Evolutionary conservation across 495 filamentous ascomycete genomes (phyloP), one percentile per base, ranked within the genome.

Genomic region (Rostrohypoxylon terebratum): DNA sequence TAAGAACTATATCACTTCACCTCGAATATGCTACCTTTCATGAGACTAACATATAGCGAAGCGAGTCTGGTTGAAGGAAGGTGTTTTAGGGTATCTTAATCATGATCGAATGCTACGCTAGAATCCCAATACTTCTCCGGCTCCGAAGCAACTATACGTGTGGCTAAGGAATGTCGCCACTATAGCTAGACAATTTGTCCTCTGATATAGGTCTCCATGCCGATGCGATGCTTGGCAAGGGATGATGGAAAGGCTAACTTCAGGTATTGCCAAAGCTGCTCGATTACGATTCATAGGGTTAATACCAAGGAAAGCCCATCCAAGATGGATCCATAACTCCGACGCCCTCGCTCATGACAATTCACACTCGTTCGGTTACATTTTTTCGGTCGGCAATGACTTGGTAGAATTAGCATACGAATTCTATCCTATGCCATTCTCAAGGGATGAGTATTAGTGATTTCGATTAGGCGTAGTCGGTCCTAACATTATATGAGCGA

Each of bases 401-500:
- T n/a, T n/a, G n/a, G 6, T 20, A 9, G 16, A 2, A 5, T 45
- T 9, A 20, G 16, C 6, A 44, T n/a, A n/a, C 5, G n/a, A 45
- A 2, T n/a, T 25, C 7, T 4, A n/a, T 28, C 4, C 13, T 31
- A 3, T 6, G 9, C n/a, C 23, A 31, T 53, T 25, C n/a, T 31
- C 11, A 10, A 51, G 31, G n/a, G 14, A 55, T 55, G 10, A 16
- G 8, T 23, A 33, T 28, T 9, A 25, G 23, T 14, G 13, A 50
- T 3, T 40, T 14, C 20, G 18, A 31, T 11, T 5, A 47, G 28
- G 13, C 21, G 3, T 25, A 53, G 14, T 59, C 16, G 31, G 25
- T 7, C 48, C 42, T 59, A 59, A 36, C 18, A 67, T 72, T 31
- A 75, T 10, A 67, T 51, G 10, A 63, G 63, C 38, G 68, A 68